phyloP scores from a whole-genome alignment of 2,329 filamentous ascomycete genomes.

The Cercospora zeae-maydis region DNA sequence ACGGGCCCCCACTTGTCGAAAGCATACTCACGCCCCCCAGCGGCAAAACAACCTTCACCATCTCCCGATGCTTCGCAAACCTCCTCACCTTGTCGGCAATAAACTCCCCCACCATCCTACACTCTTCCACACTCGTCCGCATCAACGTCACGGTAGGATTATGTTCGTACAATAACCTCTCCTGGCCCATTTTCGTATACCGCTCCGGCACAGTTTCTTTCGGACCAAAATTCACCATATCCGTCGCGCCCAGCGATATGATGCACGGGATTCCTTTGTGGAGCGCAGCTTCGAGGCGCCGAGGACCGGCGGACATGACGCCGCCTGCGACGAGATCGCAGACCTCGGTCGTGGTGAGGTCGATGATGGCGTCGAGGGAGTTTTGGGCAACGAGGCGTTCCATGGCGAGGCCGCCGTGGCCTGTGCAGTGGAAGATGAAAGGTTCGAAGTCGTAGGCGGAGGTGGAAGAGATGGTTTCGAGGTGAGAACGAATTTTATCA shows the following conservation, averaged over 20 bases:
- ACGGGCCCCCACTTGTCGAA: constrained; percentile 51
- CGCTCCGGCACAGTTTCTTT: constrained; percentile 53
- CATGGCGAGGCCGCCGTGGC: constrained; percentile 65
- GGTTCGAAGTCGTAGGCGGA: constrained; percentile 50
- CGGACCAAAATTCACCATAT: constrained; percentile 64
- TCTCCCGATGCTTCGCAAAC: constrained; percentile 39
- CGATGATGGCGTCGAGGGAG: constrained; percentile 62
- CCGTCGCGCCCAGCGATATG: constrained; percentile 49
- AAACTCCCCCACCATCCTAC: constrained; percentile 52
- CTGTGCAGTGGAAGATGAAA: constrained; percentile 68
- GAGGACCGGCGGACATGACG: constrained; percentile 57
- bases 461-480: constrained; percentile 47
- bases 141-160: constrained; percentile 65
- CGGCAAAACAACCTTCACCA: constrained; percentile 58
- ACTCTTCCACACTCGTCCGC: constrained; percentile 59
- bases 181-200: constrained; percentile 38
- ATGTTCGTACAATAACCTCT: constrained; percentile 58
- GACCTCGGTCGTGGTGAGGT: constrained; percentile 69
- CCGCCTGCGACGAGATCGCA: constrained; percentile 60
- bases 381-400: constrained; percentile 59
- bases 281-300: constrained; percentile 57
- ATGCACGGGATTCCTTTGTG: constrained; percentile 57
- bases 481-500: constrained; percentile 50
- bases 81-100: constrained; percentile 53
- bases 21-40: constrained; percentile 60